A percentile compares a stretch with the other conserved stretches of the same genome.
Evolutionary conservation across 2,329 filamentous ascomycete genomes (phyloP).

Genomic region (Colletotrichum godetiae): DNA sequence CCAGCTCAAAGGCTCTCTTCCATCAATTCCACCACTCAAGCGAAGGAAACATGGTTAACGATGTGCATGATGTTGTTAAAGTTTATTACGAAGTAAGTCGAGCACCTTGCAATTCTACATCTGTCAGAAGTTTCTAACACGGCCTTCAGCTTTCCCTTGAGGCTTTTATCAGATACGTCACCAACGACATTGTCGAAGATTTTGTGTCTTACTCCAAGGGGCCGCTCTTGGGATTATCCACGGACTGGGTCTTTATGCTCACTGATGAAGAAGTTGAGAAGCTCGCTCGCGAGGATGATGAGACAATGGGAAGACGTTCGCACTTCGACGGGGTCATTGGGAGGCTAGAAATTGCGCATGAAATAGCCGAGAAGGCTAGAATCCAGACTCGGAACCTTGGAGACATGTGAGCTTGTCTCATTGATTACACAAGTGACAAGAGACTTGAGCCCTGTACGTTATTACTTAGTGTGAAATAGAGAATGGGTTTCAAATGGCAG

Average conservation of each 20-base stretch:
- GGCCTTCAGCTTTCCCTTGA: slow-evolving; percentile 35
- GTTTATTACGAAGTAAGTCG: slow-evolving; percentile 49
- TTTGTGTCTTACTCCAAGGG: slow-evolving; percentile 38
- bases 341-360: slow-evolving; percentile 36
- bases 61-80: slow-evolving; percentile 50
- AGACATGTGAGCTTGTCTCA: not conserved
- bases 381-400: not conserved
- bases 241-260: slow-evolving; percentile 38
- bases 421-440: not conserved
- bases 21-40: slow-evolving; percentile 38
- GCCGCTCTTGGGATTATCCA: slow-evolving; percentile 39
- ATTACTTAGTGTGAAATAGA: not conserved
- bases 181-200: slow-evolving; percentile 39
- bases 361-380: slow-evolving; percentile 38
- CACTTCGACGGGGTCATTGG: slow-evolving; percentile 7
- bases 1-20: not conserved
- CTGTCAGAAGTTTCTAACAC: not conserved
- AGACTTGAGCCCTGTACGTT: not conserved
- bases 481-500: not conserved
- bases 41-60: slow-evolving; percentile 43
- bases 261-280: slow-evolving; percentile 36
- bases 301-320: slow-evolving; percentile 19
- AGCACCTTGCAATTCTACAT: not conserved
- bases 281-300: slow-evolving; percentile 41
- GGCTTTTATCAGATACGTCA: slow-evolving; percentile 41